Evolutionary conservation across 2,329 filamentous ascomycete genomes (phyloP).

Genomic region (Aspergillus udagawae): DNA sequence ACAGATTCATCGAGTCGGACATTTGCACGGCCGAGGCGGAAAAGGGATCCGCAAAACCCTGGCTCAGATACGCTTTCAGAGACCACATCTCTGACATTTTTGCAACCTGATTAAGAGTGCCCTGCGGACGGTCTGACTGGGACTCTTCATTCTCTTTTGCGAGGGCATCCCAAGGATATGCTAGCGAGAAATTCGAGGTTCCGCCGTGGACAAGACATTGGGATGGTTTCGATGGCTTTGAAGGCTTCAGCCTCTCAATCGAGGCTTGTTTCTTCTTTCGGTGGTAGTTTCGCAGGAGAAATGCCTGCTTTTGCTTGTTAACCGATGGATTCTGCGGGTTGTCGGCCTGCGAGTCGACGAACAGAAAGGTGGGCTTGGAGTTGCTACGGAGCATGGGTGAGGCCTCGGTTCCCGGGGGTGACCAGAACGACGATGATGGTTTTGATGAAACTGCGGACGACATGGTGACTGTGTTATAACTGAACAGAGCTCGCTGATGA

Average conservation of each 20-base stretch:
- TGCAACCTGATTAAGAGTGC: not conserved
- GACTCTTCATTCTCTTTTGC: not conserved
- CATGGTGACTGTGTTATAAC: too few species aligned
- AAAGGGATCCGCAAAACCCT: slow-evolving; percentile 8
- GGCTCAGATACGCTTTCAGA: slow-evolving; percentile 4
- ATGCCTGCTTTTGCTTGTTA: slow-evolving; percentile 3
- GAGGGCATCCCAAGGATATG: too few species aligned
- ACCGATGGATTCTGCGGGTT: not conserved
- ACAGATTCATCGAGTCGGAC: slow-evolving; percentile 11
- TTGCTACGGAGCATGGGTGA: not conserved
- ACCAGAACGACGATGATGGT: too few species aligned
- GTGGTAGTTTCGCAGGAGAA: slow-evolving; percentile 4
- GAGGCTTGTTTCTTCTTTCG: slow-evolving; percentile 3
- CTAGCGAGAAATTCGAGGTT: too few species aligned
- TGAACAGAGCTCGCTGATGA: too few species aligned
- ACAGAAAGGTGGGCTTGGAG: not conserved
- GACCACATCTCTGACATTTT: slow-evolving; percentile 4
- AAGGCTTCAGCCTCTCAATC: slow-evolving; percentile 1
- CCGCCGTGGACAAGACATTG: not conserved
- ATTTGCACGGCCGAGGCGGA: slow-evolving; percentile 3
- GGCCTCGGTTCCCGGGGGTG: too few species aligned
- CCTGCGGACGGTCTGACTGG: not conserved
- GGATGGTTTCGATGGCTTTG: not conserved
- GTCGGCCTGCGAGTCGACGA: slow-evolving; percentile 3
- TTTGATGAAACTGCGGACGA: too few species aligned